These are phyloP conservation scores for Pseudoperonospora humuli DNA, from an alignment of 352 stramenopile genomes.

Conservation along the genomic window DNA sequence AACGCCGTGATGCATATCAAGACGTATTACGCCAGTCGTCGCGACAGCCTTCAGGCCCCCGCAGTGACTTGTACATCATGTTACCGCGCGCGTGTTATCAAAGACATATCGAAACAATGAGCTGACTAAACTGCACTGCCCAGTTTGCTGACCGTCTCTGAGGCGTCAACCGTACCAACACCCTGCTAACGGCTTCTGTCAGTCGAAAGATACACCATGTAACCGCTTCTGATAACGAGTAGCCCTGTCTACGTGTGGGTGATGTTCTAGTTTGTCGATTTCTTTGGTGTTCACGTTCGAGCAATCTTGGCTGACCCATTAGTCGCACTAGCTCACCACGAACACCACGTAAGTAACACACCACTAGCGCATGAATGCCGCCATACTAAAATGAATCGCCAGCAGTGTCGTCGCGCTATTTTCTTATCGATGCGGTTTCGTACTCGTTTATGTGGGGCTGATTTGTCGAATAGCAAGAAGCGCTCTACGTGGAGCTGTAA, in stretches of 20 bases:
- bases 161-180: not conserved
- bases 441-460: not conserved
- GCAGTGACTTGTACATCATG: no score
- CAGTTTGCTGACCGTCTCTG: constrained; percentile 5
- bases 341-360: constrained; percentile 20
- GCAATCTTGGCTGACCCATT: constrained; percentile 18
- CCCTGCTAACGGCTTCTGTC: constrained; percentile 9
- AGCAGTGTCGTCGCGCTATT: no score
- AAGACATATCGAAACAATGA: no score
- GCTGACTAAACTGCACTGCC: not conserved
- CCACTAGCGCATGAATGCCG: constrained; percentile 8
- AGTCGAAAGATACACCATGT: constrained; percentile 13
- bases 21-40: no score
- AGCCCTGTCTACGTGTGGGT: constrained; percentile 16
- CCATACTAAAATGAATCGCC: not conserved
- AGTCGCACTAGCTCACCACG: constrained; percentile 21
- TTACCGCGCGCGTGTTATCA: no score
- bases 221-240: constrained; percentile 9
- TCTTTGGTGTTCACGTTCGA: constrained; percentile 20
- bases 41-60: no score
- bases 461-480: not conserved
- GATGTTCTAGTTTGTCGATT: constrained; percentile 5
- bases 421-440: no score
- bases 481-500: not conserved
- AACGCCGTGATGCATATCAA: not conserved